Evolutionary conservation across 495 filamentous ascomycete species (phyloP).

Genomic region (Penicillium odoratum): DNA sequence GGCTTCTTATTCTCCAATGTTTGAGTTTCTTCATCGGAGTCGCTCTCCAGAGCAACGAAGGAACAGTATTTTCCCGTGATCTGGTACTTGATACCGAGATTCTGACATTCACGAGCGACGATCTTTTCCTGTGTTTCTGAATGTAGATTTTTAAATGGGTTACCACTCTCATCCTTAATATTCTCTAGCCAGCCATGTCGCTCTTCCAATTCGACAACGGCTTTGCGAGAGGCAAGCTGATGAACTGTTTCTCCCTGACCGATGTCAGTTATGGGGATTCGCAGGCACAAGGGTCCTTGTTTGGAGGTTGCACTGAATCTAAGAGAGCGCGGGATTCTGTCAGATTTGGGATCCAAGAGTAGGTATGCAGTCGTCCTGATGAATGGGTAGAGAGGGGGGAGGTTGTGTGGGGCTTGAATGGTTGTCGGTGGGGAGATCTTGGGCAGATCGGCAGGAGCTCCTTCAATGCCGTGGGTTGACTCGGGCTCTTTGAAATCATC

Average conservation of each 20-base stretch:
- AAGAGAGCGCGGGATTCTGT: conserved; percentile 50
- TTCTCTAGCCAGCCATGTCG: conserved; percentile 63
- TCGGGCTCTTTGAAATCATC: background rate
- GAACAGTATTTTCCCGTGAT: conserved; percentile 68
- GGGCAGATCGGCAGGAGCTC: conserved; percentile 6
- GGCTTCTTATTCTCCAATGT: background rate
- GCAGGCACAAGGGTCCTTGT: conserved; percentile 57
- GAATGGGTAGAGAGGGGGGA: conserved; percentile 15
- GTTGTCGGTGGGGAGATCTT: conserved; percentile 2
- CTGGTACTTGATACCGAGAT: conserved; percentile 62
- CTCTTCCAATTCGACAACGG: conserved; percentile 67
- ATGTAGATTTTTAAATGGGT: conserved; percentile 49
- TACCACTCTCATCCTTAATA: conserved; percentile 43
- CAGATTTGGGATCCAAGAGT: background rate
- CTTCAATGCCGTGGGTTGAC: background rate
- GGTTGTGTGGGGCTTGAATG: conserved; percentile 6
- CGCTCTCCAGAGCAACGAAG: conserved; percentile 63
- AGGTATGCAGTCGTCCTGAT: conserved; percentile 12
- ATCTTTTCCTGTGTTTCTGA: conserved; percentile 51
- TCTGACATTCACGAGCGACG: conserved; percentile 61
- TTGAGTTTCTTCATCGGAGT: background rate
- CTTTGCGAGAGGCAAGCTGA: conserved; percentile 67
- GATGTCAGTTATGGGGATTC: conserved; percentile 59
- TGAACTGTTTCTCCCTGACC: conserved; percentile 59
- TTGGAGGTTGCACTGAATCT: conserved; percentile 54